phyloP scores from a whole-genome alignment of 2,329 filamentous ascomycete genomes.

The Aspergillus tamarii region DNA sequence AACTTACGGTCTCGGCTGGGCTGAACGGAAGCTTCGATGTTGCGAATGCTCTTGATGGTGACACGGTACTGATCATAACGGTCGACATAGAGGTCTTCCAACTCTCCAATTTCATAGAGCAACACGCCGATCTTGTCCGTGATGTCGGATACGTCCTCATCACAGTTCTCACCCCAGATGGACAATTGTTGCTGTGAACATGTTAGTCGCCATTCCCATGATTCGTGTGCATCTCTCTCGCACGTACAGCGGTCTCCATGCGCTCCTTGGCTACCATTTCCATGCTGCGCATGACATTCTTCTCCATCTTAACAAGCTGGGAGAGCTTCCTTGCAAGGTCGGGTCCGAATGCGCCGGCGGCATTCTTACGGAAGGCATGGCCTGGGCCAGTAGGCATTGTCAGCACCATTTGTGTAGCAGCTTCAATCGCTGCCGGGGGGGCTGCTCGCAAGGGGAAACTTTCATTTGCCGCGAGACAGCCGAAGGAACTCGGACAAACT shows the following conservation, averaged over 20 bases:
- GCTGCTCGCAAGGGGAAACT: not conserved
- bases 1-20: slow-evolving; percentile 90
- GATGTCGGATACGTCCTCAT: slow-evolving; percentile 97
- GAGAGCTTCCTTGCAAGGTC: slow-evolving; percentile 97
- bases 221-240: not conserved
- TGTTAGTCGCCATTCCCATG: slow-evolving; percentile 21
- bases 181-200: slow-evolving; percentile 87
- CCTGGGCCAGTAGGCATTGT: slow-evolving; percentile 47
- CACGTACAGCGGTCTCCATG: slow-evolving; percentile 94
- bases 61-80: slow-evolving; percentile 99
- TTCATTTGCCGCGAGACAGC: not conserved
- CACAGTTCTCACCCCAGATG: slow-evolving; percentile 92
- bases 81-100: slow-evolving; percentile 97
- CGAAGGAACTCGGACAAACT: slow-evolving; percentile 43
- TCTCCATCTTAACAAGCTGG: slow-evolving; percentile 99
- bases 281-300: slow-evolving; percentile 99
- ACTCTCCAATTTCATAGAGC: slow-evolving; percentile 96
- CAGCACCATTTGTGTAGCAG: slow-evolving; percentile 10
- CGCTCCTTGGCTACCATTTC: slow-evolving; percentile 92
- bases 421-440: not conserved
- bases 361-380: slow-evolving; percentile 61
- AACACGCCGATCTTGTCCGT: slow-evolving; percentile 98
- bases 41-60: slow-evolving; percentile 98
- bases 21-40: slow-evolving; percentile 98
- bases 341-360: slow-evolving; percentile 63